Base-by-base conservation (phyloP, 805 yeast genomes). In the Kluyveromyces dobzhanskii region DNA sequence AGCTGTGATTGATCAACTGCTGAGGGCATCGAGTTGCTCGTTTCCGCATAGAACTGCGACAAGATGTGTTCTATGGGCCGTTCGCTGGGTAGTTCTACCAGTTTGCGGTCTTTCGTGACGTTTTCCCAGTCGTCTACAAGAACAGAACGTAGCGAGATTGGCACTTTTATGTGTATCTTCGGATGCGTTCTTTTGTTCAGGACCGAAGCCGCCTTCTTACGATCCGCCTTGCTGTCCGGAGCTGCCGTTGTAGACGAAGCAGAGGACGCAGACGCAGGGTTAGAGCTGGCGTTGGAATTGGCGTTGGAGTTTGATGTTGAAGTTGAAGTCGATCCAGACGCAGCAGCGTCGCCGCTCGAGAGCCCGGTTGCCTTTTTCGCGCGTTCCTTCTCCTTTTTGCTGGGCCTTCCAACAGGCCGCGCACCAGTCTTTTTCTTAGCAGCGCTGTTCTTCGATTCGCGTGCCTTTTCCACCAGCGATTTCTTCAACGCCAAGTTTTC, bases 41-140 rank as follows among this genome's bases (percentile, higher is more conserved):
- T 42, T 3, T 41, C 47, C 2, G 55, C 53, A 31, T 64, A 56
- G 57, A 77, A 90, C n/a, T 70, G 69, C 9, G 58, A 49, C 7
- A 90, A 56, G 2, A 86, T 71, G 2, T 62, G 65, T 1, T 67
- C 63, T 1, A 83, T 82, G 0, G 75, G 70, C 3, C 67, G 67
- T 26, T 59, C 60, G 12, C 75, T 66, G 0, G 96, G 96, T 30
- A 88, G 57, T 18, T 71, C 62, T 3, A 85, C 73, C 31, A 86
- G 59, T 56, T 78, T 76, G 37, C 80, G 80, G 48, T 86, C 84
- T 49, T 83, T 84, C 1, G 97, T 87, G 25, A 90, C 71, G 48
- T 68, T 69, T 59, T 90, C 96, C 98, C 97, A 90, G 64, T 90
- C 97, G 57, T 85, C 87, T 1, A 88, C 94, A 28, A 90, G 64